phyloP scores from a whole-genome alignment of 345 rosid genomes.

The Citrus medica region DNA sequence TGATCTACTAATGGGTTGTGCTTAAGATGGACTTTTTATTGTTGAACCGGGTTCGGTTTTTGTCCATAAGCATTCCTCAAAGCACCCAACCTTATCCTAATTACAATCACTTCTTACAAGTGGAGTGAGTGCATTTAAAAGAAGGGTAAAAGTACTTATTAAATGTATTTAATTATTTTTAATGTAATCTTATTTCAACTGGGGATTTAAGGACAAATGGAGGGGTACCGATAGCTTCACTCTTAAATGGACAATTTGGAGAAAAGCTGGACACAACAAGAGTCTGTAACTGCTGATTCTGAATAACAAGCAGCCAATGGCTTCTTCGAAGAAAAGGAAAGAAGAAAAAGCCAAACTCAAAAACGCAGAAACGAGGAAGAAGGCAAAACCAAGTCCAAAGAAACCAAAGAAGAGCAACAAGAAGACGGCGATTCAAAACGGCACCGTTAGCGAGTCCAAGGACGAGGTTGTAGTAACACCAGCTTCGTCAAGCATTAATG shows the following conservation, averaged over 20 bases:
- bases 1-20: neutral
- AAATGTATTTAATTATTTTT: no score
- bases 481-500: conserved; percentile 21
- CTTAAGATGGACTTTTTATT: no score
- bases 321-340: conserved; percentile 27
- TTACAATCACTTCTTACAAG: no score
- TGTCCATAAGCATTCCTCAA: no score
- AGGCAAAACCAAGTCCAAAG: neutral
- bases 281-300: neutral
- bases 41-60: no score
- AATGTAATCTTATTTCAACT: no score
- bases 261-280: no score
- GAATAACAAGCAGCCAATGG: conserved; percentile 26
- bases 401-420: neutral
- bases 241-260: no score
- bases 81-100: neutral
- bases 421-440: conserved; percentile 7
- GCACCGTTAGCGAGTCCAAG: conserved; percentile 3
- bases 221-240: no score
- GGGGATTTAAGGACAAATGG: no score
- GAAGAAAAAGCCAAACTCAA: neutral
- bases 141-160: rapidly evolving
- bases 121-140: no score
- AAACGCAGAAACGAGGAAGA: conserved; percentile 6
- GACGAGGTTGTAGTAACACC: neutral